A percentile compares a stretch with the other conserved stretches of the same genome.
Conservation (phyloP, 2,329 filamentous ascomycete genomes). For the Ceratocystis huliohia region DNA sequence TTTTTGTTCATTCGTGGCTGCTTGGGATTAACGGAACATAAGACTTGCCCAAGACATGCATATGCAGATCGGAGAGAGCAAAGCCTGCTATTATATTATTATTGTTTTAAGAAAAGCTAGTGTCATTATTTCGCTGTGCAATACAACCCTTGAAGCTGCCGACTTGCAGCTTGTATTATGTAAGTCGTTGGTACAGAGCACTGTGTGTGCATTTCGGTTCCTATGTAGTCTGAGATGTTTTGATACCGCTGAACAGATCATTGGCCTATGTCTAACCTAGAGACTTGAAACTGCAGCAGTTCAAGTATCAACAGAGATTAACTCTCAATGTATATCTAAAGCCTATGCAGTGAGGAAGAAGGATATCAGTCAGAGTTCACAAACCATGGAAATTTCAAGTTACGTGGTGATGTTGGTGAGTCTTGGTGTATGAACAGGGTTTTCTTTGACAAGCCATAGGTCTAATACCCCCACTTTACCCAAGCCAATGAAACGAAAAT, state of each 20-base stretch:
- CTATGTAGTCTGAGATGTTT: neutral
- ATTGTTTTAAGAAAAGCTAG: neutral
- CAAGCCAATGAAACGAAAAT: slow-evolving; percentile 7
- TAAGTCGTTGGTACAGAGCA: neutral
- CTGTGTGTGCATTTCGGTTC: neutral
- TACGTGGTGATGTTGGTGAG: slow-evolving; percentile 2
- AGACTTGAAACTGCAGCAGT: neutral
- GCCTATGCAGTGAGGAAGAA: slow-evolving; percentile 10
- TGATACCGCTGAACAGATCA: neutral
- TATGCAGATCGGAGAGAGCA: neutral
- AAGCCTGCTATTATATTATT: neutral
- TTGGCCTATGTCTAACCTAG: neutral
- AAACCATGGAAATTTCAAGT: neutral
- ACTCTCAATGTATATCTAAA: slow-evolving; percentile 3
- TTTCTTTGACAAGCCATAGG: slow-evolving; percentile 6
- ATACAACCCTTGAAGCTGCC: neutral
- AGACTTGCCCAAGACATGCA: neutral
- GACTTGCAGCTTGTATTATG: neutral
- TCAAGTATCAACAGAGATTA: neutral
- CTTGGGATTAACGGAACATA: too few relatives aligned
- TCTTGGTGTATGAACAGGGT: neutral
- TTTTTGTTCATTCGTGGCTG: neutral
- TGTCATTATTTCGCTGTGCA: neutral
- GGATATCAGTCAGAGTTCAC: slow-evolving; percentile 13
- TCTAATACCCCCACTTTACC: slow-evolving; percentile 8